Percentiles rank a stretch among this genome's conserved stretches.
Evolutionary conservation across 495 filamentous ascomycete genomes (phyloP).

Genomic region (Tetracladium marchalianum): DNA sequence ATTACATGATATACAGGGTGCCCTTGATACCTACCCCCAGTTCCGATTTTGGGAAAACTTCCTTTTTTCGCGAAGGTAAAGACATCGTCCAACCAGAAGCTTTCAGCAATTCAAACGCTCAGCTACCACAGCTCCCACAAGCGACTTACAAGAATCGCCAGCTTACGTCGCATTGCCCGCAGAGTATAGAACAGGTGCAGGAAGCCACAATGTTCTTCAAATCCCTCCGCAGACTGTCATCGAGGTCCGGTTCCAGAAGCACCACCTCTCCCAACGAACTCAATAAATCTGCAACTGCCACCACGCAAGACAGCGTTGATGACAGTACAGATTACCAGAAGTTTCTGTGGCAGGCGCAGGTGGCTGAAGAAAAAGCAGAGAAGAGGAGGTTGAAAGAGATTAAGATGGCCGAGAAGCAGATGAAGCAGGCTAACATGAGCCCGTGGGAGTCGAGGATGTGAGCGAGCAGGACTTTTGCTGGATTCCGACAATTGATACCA

Average conservation of each 20-base stretch:
- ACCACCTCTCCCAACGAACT: conserved; percentile 5
- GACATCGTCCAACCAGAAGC: background rate
- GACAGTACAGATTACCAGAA: conserved; percentile 10
- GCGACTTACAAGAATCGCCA: background rate
- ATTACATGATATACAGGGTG: too few species aligned
- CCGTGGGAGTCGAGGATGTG: conserved; percentile 19
- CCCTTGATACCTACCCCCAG: too few species aligned
- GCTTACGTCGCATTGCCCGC: background rate
- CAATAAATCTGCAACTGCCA: background rate
- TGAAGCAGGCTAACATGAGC: conserved; percentile 14
- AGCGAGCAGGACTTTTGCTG: background rate
- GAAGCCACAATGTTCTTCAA: conserved; percentile 11
- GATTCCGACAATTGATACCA: too few species aligned
- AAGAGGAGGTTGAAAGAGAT: conserved; percentile 6
- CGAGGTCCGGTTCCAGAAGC: conserved; percentile 7
- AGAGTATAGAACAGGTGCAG: background rate
- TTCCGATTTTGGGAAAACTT: too few species aligned
- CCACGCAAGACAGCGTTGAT: background rate
- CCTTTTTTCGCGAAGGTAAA: background rate
- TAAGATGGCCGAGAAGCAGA: conserved; percentile 5
- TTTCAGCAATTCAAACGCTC: background rate
- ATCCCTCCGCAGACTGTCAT: conserved; percentile 4
- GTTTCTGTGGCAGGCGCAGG: conserved; percentile 16
- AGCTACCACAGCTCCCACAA: background rate
- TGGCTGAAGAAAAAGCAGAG: conserved; percentile 11